A percentile compares a stretch with the other conserved stretches of the same genome.
Conservation (phyloP, 2,329 filamentous ascomycete species). For the Nothophaeocryptopus gaeumannii region DNA sequence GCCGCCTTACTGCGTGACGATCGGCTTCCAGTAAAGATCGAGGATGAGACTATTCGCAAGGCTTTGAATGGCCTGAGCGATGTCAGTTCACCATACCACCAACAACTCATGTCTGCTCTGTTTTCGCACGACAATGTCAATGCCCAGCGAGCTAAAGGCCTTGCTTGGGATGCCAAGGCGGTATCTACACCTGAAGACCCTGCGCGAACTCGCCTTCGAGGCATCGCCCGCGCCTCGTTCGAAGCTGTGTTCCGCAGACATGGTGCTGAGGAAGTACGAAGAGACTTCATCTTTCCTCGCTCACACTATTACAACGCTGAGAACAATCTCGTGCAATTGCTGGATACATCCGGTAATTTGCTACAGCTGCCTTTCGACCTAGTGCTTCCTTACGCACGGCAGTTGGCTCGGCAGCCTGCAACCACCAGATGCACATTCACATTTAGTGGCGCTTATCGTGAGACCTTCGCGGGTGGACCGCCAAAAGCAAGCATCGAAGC, state of each 20-base stretch:
- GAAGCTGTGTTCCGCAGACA: slow-evolving; percentile 80
- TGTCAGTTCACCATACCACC: slow-evolving; percentile 80
- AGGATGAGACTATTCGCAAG: slow-evolving; percentile 84
- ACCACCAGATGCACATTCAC: slow-evolving; percentile 74
- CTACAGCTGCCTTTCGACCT: slow-evolving; percentile 93
- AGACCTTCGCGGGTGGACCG: slow-evolving; percentile 73
- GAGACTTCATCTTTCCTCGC: slow-evolving; percentile 75
- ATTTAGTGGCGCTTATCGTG: slow-evolving; percentile 84
- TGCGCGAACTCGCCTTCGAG: slow-evolving; percentile 24
- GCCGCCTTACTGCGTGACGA: slow-evolving; percentile 79
- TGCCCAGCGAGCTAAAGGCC: slow-evolving; percentile 70
- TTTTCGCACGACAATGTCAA: slow-evolving; percentile 59
- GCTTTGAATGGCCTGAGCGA: slow-evolving; percentile 79
- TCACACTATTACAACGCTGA: slow-evolving; percentile 68
- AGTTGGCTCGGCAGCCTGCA: slow-evolving; percentile 68
- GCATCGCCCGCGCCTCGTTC: slow-evolving; percentile 68
- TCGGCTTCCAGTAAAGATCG: slow-evolving; percentile 84
- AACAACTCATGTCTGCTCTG: slow-evolving; percentile 81
- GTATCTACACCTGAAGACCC: slow-evolving; percentile 22
- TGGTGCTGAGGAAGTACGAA: slow-evolving; percentile 77
- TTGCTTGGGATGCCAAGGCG: slow-evolving; percentile 48
- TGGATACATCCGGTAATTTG: slow-evolving; percentile 81
- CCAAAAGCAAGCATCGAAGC: slow-evolving; percentile 82
- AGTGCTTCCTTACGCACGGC: slow-evolving; percentile 81
- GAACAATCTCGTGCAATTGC: slow-evolving; percentile 69